Percentiles rank a stretch among this genome's conserved stretches.
These are phyloP conservation scores for Monilinia vaccinii-corymbosi DNA, from an alignment of 2,329 filamentous ascomycete genomes.

Conservation along the genomic window DNA sequence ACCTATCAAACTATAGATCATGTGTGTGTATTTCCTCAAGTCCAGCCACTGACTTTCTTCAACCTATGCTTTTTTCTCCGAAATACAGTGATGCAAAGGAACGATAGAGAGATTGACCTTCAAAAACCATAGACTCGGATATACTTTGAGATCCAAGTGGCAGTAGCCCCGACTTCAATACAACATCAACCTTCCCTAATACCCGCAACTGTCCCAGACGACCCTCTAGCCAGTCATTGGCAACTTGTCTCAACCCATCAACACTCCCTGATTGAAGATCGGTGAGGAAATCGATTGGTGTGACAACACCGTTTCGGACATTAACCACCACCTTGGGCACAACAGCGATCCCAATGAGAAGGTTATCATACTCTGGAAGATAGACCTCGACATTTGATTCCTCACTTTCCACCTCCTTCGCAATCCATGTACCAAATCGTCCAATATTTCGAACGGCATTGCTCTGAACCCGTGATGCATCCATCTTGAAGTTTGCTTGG, in stretches of 20 bases:
- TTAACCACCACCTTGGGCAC: constrained; percentile 69
- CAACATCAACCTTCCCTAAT: constrained; percentile 62
- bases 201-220: constrained; percentile 63
- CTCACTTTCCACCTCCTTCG: constrained; percentile 64
- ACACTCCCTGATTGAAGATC: constrained; percentile 69
- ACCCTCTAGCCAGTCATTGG: constrained; percentile 82
- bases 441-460: constrained; percentile 67
- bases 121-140: constrained; percentile 65
- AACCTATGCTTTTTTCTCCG: constrained; percentile 45
- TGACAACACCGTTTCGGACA: constrained; percentile 69
- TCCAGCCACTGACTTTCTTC: constrained; percentile 9
- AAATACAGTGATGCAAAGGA: constrained; percentile 53
- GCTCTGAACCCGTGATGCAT: constrained; percentile 66
- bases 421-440: constrained; percentile 69
- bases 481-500: constrained; percentile 72
- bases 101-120: constrained; percentile 69
- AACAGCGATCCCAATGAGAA: constrained; percentile 66
- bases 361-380: constrained; percentile 72
- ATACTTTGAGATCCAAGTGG: constrained; percentile 69
- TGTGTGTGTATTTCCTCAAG: constrained; percentile 10
- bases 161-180: constrained; percentile 70
- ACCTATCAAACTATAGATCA: constrained; percentile 17
- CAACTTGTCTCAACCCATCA: constrained; percentile 67
- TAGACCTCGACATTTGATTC: constrained; percentile 66
- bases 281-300: constrained; percentile 68